These are phyloP conservation scores for Corchorus capsularis DNA, from an alignment of 345 rosid species.

Conservation along the genomic window DNA sequence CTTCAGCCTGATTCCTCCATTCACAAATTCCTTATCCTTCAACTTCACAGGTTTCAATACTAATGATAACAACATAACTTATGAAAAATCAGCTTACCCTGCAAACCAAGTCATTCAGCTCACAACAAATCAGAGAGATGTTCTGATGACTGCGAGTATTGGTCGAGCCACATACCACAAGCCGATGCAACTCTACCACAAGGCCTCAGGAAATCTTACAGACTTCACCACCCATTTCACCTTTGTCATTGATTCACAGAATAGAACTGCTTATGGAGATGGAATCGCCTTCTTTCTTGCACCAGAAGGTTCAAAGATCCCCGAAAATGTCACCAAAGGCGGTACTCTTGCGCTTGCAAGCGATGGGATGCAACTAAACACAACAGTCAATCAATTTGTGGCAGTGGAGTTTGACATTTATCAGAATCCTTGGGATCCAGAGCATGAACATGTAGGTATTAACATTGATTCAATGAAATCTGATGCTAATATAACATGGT, in stretches of 20 bases:
- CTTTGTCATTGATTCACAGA: slow-evolving; percentile 7
- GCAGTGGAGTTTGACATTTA: slow-evolving; percentile 26
- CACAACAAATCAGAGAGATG: slow-evolving; percentile 19
- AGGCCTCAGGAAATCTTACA: slow-evolving; percentile 1
- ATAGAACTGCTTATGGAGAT: slow-evolving; percentile 8
- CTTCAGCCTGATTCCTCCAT: background rate
- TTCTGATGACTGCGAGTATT: background rate
- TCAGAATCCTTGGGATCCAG: slow-evolving; percentile 38
- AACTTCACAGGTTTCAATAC: slow-evolving; percentile 17
- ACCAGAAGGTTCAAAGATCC: slow-evolving; percentile 15
- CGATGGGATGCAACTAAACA: slow-evolving; percentile 6
- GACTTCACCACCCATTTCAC: slow-evolving; percentile 15
- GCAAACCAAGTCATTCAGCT: slow-evolving; percentile 13
- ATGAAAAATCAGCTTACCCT: slow-evolving; percentile 8
- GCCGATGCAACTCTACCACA: slow-evolving; percentile 7
- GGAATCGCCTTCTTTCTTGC: slow-evolving; percentile 20
- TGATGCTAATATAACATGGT: slow-evolving; percentile 32
- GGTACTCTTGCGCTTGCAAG: slow-evolving; percentile 9
- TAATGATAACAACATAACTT: slow-evolving; percentile 3
- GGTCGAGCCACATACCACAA: slow-evolving; percentile 21
- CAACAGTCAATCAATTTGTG: background rate
- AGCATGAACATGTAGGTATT: slow-evolving; percentile 48
- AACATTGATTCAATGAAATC: slow-evolving; percentile 47
- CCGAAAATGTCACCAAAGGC: slow-evolving; percentile 9
- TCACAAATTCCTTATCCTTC: slow-evolving; percentile 8